Evolutionary conservation across 768 basidiomycete genomes (phyloP).

Genomic region (Myochromella boudieri): DNA sequence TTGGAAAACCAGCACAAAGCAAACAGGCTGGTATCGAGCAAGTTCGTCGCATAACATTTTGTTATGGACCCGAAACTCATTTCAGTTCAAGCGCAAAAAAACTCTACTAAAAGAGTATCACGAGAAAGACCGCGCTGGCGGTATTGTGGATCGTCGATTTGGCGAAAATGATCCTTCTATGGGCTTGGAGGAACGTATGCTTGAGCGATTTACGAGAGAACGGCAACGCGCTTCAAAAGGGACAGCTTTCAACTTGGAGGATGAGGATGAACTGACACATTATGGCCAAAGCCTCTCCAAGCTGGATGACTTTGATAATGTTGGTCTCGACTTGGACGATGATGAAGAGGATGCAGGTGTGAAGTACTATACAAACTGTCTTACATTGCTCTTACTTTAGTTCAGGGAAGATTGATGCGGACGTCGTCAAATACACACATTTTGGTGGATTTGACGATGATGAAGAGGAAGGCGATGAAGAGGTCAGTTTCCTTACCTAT

Average conservation of each 20-base stretch:
- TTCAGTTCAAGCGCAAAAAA: constrained; percentile 67
- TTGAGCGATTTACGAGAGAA: constrained; percentile 93
- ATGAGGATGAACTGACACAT: constrained; percentile 88
- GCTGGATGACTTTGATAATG: constrained; percentile 80
- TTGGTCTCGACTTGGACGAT: constrained; percentile 57
- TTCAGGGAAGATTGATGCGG: constrained; percentile 65
- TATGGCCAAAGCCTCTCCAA: constrained; percentile 88
- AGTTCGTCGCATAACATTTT: constrained; percentile 40
- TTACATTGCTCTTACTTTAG: constrained; percentile 4
- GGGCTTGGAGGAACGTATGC: constrained; percentile 95
- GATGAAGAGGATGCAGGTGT: constrained; percentile 53
- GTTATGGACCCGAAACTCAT: constrained; percentile 7
- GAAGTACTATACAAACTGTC: constrained; percentile 5
- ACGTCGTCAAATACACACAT: constrained; percentile 67
- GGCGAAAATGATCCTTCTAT: constrained; percentile 93
- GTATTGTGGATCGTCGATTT: constrained; percentile 91
- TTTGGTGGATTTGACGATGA: constrained; percentile 88
- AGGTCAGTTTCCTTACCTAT: constrained; percentile 23
- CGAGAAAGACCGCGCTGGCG: constrained; percentile 78
- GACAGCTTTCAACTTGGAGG: constrained; percentile 84
- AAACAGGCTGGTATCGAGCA: constrained; percentile 90
- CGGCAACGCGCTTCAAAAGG: constrained; percentile 78
- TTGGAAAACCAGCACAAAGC: constrained; percentile 82
- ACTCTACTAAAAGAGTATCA: constrained; percentile 87
- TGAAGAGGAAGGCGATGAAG: constrained; percentile 55